phyloP scores from a whole-genome alignment of 1,284 basidiomycete genomes.

The Thelephora terrestris region DNA sequence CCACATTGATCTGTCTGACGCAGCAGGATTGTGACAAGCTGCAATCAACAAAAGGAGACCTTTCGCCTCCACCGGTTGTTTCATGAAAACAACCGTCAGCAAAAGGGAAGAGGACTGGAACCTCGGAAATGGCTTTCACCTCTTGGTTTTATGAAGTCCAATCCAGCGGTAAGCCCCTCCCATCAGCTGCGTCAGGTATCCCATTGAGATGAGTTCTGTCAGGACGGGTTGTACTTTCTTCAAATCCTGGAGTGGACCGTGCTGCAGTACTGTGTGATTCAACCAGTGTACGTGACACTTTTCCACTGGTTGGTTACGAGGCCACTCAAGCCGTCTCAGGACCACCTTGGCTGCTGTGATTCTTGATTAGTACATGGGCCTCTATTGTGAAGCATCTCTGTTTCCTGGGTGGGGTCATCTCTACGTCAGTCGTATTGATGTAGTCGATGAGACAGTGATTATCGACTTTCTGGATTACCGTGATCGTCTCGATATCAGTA shows the following conservation, averaged over 20 bases:
- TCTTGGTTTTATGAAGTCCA: conserved; percentile 50
- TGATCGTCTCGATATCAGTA: conserved; percentile 65
- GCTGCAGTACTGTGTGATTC: conserved; percentile 69
- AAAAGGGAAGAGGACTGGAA: conserved; percentile 32
- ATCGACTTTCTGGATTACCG: conserved; percentile 34
- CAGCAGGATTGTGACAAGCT: no score
- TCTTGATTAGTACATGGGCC: conserved; percentile 50
- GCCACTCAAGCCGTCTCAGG: conserved; percentile 19
- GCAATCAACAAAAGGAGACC: conserved; percentile 51
- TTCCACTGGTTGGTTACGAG: neutral
- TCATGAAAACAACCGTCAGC: conserved; percentile 36
- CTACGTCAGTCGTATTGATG: conserved; percentile 34
- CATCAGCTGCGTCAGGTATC: neutral
- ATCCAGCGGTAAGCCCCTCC: conserved; percentile 36
- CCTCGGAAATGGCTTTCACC: conserved; percentile 64
- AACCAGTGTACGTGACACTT: conserved; percentile 39
- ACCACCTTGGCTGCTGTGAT: conserved; percentile 59
- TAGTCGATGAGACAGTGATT: conserved; percentile 1
- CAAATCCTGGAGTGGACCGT: conserved; percentile 76
- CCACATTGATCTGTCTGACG: no score
- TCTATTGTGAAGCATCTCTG: conserved; percentile 69
- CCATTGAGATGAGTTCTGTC: neutral
- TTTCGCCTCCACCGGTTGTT: conserved; percentile 51
- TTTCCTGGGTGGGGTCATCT: conserved; percentile 60
- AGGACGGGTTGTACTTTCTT: conserved; percentile 64